Conservation (phyloP, 108 stramenopile species). For the Skeletonema tropicum region DNA sequence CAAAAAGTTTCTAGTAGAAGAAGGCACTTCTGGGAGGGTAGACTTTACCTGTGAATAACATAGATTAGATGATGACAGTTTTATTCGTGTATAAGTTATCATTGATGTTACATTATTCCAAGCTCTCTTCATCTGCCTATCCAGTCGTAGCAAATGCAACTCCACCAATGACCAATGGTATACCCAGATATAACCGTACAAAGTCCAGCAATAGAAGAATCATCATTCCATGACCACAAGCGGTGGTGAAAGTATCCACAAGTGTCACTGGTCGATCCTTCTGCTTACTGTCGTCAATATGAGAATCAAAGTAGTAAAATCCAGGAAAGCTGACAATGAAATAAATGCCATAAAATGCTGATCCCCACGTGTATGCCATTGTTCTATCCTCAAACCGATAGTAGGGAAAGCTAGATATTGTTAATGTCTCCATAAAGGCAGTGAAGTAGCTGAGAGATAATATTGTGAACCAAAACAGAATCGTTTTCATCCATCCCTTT, state of each 20-base stretch:
- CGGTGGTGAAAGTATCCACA: constrained; percentile 79
- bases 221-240: constrained; percentile 93
- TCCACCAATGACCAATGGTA: constrained; percentile 78
- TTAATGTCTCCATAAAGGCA: constrained; percentile 97
- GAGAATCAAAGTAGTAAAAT: constrained; percentile 24
- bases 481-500: constrained; percentile 40
- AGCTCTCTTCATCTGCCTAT: background rate
- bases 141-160: constrained; percentile 45
- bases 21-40: constrained; percentile 10
- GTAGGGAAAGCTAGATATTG: constrained; percentile 95
- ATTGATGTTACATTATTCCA: background rate
- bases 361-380: constrained; percentile 71
- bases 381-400: constrained; percentile 91
- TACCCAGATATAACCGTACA: constrained; percentile 83
- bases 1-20: constrained; percentile 44
- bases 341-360: constrained; percentile 98
- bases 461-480: constrained; percentile 51
- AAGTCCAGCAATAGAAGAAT: constrained; percentile 92
- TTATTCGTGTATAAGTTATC: background rate
- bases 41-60: constrained; percentile 27
- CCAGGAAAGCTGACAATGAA: constrained; percentile 58
- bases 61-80: background rate
- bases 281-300: constrained; percentile 55
- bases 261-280: constrained; percentile 42
- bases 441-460: constrained; percentile 89